phyloP scores from a whole-genome alignment of 2,329 filamentous ascomycete species.

The Meredithiella fracta region DNA sequence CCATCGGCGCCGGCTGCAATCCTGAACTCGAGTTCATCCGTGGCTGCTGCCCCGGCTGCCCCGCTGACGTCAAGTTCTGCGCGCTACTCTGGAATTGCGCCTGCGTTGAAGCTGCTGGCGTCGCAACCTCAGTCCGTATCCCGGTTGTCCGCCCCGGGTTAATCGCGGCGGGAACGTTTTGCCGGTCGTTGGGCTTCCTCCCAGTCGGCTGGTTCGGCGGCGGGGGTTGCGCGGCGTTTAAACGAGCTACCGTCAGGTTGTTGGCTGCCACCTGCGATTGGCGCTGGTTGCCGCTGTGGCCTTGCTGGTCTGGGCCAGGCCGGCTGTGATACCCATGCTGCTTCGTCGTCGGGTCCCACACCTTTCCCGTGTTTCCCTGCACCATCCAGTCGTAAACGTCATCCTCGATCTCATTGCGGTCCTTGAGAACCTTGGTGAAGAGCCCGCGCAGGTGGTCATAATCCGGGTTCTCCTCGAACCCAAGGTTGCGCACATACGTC shows the following conservation, averaged over 20 bases:
- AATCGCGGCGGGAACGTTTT: conserved; percentile 60
- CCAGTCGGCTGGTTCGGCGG: conserved; percentile 64
- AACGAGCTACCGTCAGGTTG: conserved; percentile 65
- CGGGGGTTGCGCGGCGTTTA: conserved; percentile 86
- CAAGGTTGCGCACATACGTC: conserved; percentile 90
- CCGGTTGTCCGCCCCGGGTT: conserved; percentile 48
- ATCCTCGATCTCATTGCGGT: conserved; percentile 85
- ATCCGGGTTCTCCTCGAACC: conserved; percentile 95
- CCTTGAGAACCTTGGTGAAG: conserved; percentile 91
- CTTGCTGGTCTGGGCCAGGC: conserved; percentile 25
- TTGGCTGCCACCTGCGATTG: conserved; percentile 56
- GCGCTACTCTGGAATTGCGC: conserved; percentile 95
- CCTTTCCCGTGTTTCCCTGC: conserved; percentile 60
- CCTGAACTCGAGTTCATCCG: conserved; percentile 36
- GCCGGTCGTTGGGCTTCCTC: conserved; percentile 61
- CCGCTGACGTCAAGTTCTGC: conserved; percentile 56
- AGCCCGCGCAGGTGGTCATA: conserved; percentile 95
- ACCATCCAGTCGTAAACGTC: conserved; percentile 99
- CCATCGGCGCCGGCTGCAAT: conserved; percentile 38
- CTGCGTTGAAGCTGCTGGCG: conserved; percentile 79
- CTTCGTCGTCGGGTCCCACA: conserved; percentile 63
- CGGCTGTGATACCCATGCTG: conserved; percentile 33
- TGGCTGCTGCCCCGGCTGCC: conserved; percentile 39
- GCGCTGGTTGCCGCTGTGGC: conserved; percentile 20
- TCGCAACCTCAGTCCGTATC: conserved; percentile 55